Base-by-base conservation (phyloP, 352 stramenopile genomes). In the Phytophthora cactorum region DNA sequence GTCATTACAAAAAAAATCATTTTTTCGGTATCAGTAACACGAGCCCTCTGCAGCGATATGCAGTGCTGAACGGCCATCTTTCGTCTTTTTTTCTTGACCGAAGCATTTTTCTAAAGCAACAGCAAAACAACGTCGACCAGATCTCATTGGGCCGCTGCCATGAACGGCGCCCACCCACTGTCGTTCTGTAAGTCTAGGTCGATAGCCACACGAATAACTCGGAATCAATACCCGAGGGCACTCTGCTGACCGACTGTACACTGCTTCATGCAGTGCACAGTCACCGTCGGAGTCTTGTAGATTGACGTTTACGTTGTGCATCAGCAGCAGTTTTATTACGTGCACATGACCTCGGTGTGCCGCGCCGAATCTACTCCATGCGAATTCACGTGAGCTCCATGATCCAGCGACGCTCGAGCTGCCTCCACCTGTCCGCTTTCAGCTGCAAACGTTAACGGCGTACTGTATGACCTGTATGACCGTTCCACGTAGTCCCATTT, bases 231-330 rank as follows among this genome's bases (percentile, higher is more conserved):
- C 27, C 5, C 39, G 25, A 46, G 52, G 34, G 9, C 36, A 44
- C n/a, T 50, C 56, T 9, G 27, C 15, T 11, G 54, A 45, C 2
- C 28, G 29, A 53, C 52, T 50, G 32, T 66, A 66, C 15, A 66
- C 57, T 46, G 63, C 31, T 52, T 63, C 39, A 61, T 66, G 63
- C 25, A 70, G 55, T 29, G 63, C 63, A 43, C 53, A 54, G 38
- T 71, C 63, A 2, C 57, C 64, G 5, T 71, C 44, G 1, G 11
- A 17, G 25, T 64, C 62, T 41, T 57, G 46, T 11, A 50, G 41
- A 38, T 72, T 52, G 2, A 57, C 50, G 2, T 58, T 9, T 5
- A 25, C 52, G 5, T 51, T 36, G 11, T 59, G 28, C 7, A 25
- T 15, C n/a, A 67, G 12, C 58, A 72, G 31, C 17, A 68, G 43